Percentiles rank a stretch among this genome's conserved stretches.
phyloP scores from a whole-genome alignment of 1,284 basidiomycete genomes.

The Tausonia pullulans region DNA sequence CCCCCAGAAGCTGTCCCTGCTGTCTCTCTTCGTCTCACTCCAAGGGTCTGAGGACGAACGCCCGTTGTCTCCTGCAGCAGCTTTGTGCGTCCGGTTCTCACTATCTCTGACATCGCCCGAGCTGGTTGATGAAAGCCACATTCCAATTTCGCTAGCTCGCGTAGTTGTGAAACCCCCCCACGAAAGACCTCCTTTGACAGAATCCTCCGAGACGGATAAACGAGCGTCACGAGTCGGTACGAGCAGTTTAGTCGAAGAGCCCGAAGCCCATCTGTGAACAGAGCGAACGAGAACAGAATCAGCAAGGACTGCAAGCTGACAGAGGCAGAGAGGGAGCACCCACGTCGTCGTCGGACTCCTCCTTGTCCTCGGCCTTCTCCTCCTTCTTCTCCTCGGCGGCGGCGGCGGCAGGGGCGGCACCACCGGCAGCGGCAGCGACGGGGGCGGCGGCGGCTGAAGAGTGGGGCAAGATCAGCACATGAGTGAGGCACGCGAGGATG shows the following conservation, averaged over 20 bases:
- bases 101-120: no score
- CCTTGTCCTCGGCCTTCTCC: slow-evolving; percentile 48
- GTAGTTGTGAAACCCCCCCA: no score
- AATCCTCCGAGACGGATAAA: no score
- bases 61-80: no score
- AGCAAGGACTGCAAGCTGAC: background rate
- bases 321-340: slow-evolving; percentile 26
- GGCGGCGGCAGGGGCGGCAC: slow-evolving; percentile 41
- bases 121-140: no score
- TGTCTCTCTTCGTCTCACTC: no score
- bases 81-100: no score
- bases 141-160: no score
- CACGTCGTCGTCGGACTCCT: slow-evolving; percentile 78
- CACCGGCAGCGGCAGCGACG: slow-evolving; percentile 54
- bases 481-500: background rate
- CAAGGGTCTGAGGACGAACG: no score
- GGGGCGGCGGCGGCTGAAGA: slow-evolving; percentile 5
- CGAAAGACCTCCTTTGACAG: background rate
- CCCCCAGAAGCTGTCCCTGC: no score
- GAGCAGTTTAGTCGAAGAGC: background rate
- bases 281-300: background rate
- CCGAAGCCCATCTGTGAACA: background rate
- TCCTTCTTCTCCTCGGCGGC: slow-evolving; percentile 67
- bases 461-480: background rate
- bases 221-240: no score